Evolutionary conservation across 306 rosid species (phyloP), one percentile per base, ranked within the genome.

Genomic region (Adenanthera pavonina): DNA sequence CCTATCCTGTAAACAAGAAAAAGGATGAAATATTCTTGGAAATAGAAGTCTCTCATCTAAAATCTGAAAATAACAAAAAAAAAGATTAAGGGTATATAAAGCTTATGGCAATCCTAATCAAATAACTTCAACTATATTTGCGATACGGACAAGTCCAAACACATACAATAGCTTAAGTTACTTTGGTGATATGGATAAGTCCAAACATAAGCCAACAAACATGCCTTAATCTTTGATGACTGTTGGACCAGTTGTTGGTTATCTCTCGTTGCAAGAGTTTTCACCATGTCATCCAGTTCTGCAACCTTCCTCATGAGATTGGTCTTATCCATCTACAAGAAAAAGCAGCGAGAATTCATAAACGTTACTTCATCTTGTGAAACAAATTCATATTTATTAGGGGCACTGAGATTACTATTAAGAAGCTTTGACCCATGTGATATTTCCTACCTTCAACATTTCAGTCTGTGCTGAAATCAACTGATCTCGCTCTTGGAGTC

Each of bases 381-480:
- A 75, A 72, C 6, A 15, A 46, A 36, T 69, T 44, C 48, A 51
- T 2, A 67, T 34, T 51, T 67, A 38, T 60, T 46, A n/a, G 1
- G 56, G 60, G 74, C 62, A 14, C 40, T 20, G 1, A 3, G 73
- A 14, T 75, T 19, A 81, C 60, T 54, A 15, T 40, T 54, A 9
- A 72, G 41, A 72, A 72, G 47, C 51, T 72, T 64, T 33, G 59
- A 34, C 30, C 36, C 17, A n/a, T 60, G 53, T 76, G 66, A 64
- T 47, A 40, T 34, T 52, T 16, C 67, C 68, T 79, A 92, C 99
- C 94, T 93, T 93, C 87, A 95, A 70, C 91, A 90, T 92, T 79
- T 91, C 98, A 79, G 92, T 95, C 85, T 95, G 92, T 67, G 91
- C 92, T n/a, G 87, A 92, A 85, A 93, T 96, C 83, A 95, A 78